These are phyloP conservation scores for Pilasporangium apinafurcum DNA, from an alignment of 352 stramenopile species.

Conservation along the genomic window DNA sequence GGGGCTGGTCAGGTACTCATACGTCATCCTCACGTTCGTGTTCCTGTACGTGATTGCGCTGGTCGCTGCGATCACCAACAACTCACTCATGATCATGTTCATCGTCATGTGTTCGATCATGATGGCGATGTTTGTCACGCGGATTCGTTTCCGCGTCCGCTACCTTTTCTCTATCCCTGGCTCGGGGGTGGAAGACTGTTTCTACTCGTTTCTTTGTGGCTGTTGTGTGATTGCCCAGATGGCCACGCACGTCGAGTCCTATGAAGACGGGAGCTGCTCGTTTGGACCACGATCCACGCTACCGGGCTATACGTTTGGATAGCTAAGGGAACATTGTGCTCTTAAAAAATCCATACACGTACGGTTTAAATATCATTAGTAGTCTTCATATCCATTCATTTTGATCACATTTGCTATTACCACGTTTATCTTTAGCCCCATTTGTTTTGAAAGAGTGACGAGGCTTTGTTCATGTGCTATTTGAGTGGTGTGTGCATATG, in stretches of 20 bases:
- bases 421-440: too few species aligned
- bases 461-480: too few species aligned
- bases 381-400: background rate
- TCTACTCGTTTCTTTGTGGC: constrained; percentile 22
- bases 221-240: constrained; percentile 47
- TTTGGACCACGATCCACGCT: constrained; percentile 26
- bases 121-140: constrained; percentile 22
- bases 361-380: background rate
- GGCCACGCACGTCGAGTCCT: constrained; percentile 39
- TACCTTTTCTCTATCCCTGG: constrained; percentile 48
- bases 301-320: constrained; percentile 31
- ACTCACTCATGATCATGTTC: constrained; percentile 21
- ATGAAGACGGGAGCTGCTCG: constrained; percentile 18
- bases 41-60: constrained; percentile 27
- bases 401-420: too few species aligned
- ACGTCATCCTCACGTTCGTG: constrained; percentile 21
- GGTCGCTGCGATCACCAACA: constrained; percentile 14
- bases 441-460: too few species aligned
- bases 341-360: background rate
- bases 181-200: constrained; percentile 25
- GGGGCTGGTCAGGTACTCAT: constrained; percentile 28
- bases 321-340: background rate
- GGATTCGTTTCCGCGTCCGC: constrained; percentile 47
- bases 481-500: too few species aligned
- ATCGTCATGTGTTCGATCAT: constrained; percentile 21